A percentile compares a stretch with the other conserved stretches of the same genome.
Conservation (phyloP, 352 stramenopile genomes). For the Phytophthora sp. region DNA sequence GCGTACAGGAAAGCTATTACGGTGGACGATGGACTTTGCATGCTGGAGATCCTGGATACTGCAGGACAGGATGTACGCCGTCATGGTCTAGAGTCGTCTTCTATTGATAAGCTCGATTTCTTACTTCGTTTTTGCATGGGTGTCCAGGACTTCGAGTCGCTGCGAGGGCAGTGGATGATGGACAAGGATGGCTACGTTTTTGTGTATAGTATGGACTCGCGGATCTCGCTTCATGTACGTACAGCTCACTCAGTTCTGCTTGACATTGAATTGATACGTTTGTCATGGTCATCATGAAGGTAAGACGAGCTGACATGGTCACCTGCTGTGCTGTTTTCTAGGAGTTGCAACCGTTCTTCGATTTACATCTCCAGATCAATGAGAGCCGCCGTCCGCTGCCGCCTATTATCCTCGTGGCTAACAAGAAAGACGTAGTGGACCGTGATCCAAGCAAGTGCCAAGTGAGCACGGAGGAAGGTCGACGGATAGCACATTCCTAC, state of each 20-base stretch:
- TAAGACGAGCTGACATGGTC: not conserved
- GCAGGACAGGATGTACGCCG: slow-evolving; percentile 85
- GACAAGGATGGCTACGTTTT: slow-evolving; percentile 92
- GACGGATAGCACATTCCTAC: slow-evolving; percentile 85
- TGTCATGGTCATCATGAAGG: not conserved
- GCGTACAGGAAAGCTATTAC: slow-evolving; percentile 90
- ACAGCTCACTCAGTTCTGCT: too few species aligned
- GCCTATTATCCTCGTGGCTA: slow-evolving; percentile 89
- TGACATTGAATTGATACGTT: not conserved
- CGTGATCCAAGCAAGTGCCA: slow-evolving; percentile 82
- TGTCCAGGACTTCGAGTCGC: slow-evolving; percentile 84
- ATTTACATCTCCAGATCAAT: slow-evolving; percentile 90
- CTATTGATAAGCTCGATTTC: not conserved
- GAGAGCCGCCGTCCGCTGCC: slow-evolving; percentile 76
- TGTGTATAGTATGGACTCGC: slow-evolving; percentile 92
- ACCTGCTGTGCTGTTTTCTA: slow-evolving; percentile 23
- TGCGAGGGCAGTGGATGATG: slow-evolving; percentile 92
- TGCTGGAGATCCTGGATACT: slow-evolving; percentile 92
- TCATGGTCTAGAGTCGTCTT: not conserved
- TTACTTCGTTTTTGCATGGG: not conserved
- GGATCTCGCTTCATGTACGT: slow-evolving; percentile 83
- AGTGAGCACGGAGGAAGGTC: slow-evolving; percentile 85
- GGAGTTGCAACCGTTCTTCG: slow-evolving; percentile 90
- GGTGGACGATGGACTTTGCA: slow-evolving; percentile 85
- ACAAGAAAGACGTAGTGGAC: slow-evolving; percentile 91